Evolutionary conservation across 148 eudicot species (phyloP).

Genomic region (Chenopodium suecicum): DNA sequence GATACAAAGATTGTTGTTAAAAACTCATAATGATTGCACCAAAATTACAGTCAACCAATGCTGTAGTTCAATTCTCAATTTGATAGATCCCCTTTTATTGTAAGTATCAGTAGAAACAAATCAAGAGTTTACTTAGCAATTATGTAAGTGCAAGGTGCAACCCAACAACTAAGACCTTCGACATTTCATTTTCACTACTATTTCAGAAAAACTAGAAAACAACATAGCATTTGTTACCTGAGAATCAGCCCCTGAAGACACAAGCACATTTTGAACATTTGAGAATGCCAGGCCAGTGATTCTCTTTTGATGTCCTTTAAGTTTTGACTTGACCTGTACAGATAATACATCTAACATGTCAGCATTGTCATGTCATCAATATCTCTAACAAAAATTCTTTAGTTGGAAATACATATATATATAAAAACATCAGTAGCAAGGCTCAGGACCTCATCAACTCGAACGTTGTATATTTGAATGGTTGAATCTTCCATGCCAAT

Average conservation of each 20-base stretch:
- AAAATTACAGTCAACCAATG: background rate
- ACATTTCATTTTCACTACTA: background rate
- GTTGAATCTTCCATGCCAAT: conserved; percentile 94
- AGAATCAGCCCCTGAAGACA: conserved; percentile 86
- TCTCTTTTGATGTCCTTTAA: conserved; percentile 82
- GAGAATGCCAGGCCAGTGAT: conserved; percentile 84
- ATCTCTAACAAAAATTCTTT: background rate
- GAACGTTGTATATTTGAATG: conserved; percentile 80
- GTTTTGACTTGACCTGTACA: conserved; percentile 61
- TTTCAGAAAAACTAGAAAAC: background rate
- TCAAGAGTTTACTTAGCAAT: background rate
- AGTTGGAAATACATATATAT: background rate
- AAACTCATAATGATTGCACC: background rate
- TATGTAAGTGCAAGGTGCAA: background rate
- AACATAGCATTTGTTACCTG: conserved; percentile 43
- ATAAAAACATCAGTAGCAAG: background rate
- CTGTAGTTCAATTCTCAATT: background rate
- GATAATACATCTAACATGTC: background rate
- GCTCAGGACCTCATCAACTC: conserved; percentile 66
- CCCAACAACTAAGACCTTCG: background rate
- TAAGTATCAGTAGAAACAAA: background rate
- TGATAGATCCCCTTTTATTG: background rate
- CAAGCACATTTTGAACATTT: conserved; percentile 60
- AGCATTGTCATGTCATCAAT: background rate
- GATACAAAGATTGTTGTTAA: too few species aligned